A percentile compares a stretch with the other conserved stretches of the same genome.
Evolutionary conservation across 768 basidiomycete species (phyloP).

Genomic region (Rubroboletus pulcherrimus): DNA sequence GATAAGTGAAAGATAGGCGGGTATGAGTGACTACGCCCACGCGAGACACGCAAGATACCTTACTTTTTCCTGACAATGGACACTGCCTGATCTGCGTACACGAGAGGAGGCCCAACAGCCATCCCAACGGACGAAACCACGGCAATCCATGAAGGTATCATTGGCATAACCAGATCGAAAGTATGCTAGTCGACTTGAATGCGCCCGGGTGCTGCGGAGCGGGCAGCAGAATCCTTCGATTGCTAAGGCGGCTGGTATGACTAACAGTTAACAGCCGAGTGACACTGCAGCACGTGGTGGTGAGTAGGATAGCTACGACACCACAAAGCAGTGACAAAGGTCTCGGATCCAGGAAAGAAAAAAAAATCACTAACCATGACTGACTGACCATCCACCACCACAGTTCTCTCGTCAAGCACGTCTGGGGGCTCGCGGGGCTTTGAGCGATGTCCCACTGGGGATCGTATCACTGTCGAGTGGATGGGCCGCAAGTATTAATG

Average conservation of each 20-base stretch:
- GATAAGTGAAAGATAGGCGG: slow-evolving; percentile 3
- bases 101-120: slow-evolving; percentile 81
- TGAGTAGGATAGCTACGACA: neutral
- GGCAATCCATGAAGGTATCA: slow-evolving; percentile 62
- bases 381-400: neutral
- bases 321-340: neutral
- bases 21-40: slow-evolving; percentile 1
- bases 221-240: neutral
- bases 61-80: slow-evolving; percentile 80
- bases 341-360: neutral
- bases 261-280: slow-evolving; percentile 8
- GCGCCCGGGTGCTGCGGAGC: slow-evolving; percentile 5
- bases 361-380: neutral
- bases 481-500: slow-evolving; percentile 11
- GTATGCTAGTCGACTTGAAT: neutral
- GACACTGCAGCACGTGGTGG: slow-evolving; percentile 7
- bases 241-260: slow-evolving; percentile 3
- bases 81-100: slow-evolving; percentile 77
- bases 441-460: slow-evolving; percentile 1
- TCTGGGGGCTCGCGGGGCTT: slow-evolving; percentile 4
- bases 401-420: neutral
- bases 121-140: slow-evolving; percentile 69
- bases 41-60: slow-evolving; percentile 17
- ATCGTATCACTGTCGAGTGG: slow-evolving; percentile 3
- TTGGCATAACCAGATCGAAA: slow-evolving; percentile 11